Evolutionary conservation across 495 filamentous ascomycete species (phyloP), one percentile per base, ranked within the genome.

Genomic region (Penicillium steckii): DNA sequence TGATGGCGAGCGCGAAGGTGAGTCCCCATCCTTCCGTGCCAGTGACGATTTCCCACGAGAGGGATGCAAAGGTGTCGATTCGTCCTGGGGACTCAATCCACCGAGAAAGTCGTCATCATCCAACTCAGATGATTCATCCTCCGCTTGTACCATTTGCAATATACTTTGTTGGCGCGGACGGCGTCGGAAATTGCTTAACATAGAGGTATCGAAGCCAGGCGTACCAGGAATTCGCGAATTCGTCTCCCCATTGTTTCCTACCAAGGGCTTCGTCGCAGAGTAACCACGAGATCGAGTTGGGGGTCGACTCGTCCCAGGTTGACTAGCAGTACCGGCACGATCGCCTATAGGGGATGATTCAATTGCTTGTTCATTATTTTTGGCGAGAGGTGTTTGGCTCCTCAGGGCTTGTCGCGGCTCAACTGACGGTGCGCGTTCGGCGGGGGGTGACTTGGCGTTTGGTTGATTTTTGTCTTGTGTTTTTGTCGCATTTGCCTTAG

Each of bases 91-190:
- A 44, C 75, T 78, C 50, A 86, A 78, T 8, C 80, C 80, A 33
- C 81, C 79, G 12, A 84, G 67, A 49, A 80, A 79, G 24, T 83
- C 78, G 18, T 79, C 73, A 40, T 78, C 74, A 32, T 77, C 70
- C 3, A 77, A 53, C 33, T 79, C 71, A 32, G 73, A 68, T 47
- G 72, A 75, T 17, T 72, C 71, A 46, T 80, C 75, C 32, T 80
- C 75, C 1, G 67, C 62, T 44, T 83, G 80, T 57, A 82, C 79
- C 72, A 84, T 83, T 15, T 82, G 79, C 12, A 90, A 67, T 48
- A 90, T 80, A 62, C 85, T 89, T 5, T 82, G 80, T 62, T 89
- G 85, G 66, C 85, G 74, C 13, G 84, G 74, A 50, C 85, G 73
- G 29, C 81, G 73, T 52, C 80, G 85, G 66, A 88, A 88, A 56